These are phyloP conservation scores for Aureobasidium musti DNA, from an alignment of 2,329 filamentous ascomycete genomes.

Conservation along the genomic window DNA sequence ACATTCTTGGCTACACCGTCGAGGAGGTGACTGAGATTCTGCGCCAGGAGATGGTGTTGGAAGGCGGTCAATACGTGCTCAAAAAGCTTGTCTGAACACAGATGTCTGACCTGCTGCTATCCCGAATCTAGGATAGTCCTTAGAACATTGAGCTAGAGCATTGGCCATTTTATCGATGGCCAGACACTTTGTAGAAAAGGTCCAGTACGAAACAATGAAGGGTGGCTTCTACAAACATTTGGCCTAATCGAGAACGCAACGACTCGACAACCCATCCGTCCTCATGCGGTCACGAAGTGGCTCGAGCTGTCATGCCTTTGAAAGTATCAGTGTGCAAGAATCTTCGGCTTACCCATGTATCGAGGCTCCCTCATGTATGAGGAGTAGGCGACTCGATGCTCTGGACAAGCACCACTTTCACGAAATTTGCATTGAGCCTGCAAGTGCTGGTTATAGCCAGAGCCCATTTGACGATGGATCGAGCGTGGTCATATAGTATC, in stretches of 20 bases:
- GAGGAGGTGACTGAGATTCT: conserved; percentile 36
- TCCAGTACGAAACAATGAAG: neutral
- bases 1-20: conserved; percentile 62
- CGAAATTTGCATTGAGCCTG: neutral
- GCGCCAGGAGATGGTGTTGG: conserved; percentile 27
- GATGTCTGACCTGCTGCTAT: neutral
- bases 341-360: neutral
- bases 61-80: conserved; percentile 27
- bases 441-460: neutral
- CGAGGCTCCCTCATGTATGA: neutral
- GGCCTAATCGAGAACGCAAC: neutral
- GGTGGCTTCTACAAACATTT: neutral
- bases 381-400: neutral
- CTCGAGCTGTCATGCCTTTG: neutral
- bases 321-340: neutral
- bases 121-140: neutral
- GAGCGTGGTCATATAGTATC: neutral
- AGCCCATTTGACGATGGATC: neutral
- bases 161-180: neutral
- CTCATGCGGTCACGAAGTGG: neutral
- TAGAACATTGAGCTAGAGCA: neutral
- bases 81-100: conserved; percentile 3
- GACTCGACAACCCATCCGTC: neutral
- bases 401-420: neutral
- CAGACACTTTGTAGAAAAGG: neutral